A percentile compares a stretch with the other conserved stretches of the same genome.
These are phyloP conservation scores for Oryza punctata DNA, from an alignment of 176 grass and related monocot genomes.

Conservation along the genomic window DNA sequence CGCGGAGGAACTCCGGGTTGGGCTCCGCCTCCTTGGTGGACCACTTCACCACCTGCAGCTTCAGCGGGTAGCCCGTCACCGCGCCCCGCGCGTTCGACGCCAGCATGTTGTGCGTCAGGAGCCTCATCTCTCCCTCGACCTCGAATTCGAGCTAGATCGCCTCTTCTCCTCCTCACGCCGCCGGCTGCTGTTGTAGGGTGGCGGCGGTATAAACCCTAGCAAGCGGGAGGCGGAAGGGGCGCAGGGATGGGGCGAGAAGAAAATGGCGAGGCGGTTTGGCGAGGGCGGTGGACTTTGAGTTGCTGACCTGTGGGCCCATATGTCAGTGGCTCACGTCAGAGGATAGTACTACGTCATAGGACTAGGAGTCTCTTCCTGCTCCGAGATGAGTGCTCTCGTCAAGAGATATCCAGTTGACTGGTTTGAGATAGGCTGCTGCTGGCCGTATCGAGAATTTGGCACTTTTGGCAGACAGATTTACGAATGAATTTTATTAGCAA, in stretches of 20 bases:
- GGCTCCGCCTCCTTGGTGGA: constrained; percentile 89
- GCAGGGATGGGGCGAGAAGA: not conserved
- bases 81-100: constrained; percentile 78
- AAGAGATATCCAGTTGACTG: not conserved
- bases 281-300: too few relatives aligned
- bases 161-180: not conserved
- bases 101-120: constrained; percentile 90
- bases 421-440: too few relatives aligned
- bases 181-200: not conserved
- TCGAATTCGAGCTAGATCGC: not conserved
- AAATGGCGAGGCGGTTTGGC: not conserved
- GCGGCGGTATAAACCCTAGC: constrained; percentile 46
- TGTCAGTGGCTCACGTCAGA: too few relatives aligned
- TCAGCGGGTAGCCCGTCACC: constrained; percentile 73
- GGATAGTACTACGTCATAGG: too few relatives aligned
- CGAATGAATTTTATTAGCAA: too few relatives aligned
- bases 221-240: not conserved
- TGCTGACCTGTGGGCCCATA: too few relatives aligned
- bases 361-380: not conserved
- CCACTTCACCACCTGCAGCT: constrained; percentile 63
- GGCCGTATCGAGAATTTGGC: too few relatives aligned
- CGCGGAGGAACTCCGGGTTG: constrained; percentile 93
- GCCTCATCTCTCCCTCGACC: constrained; percentile 63
- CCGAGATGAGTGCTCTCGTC: not conserved
- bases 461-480: too few relatives aligned